A percentile compares a stretch with the other conserved stretches of the same genome.
phyloP scores from a whole-genome alignment of 768 basidiomycete genomes.

The Lactarius hengduanensis region DNA sequence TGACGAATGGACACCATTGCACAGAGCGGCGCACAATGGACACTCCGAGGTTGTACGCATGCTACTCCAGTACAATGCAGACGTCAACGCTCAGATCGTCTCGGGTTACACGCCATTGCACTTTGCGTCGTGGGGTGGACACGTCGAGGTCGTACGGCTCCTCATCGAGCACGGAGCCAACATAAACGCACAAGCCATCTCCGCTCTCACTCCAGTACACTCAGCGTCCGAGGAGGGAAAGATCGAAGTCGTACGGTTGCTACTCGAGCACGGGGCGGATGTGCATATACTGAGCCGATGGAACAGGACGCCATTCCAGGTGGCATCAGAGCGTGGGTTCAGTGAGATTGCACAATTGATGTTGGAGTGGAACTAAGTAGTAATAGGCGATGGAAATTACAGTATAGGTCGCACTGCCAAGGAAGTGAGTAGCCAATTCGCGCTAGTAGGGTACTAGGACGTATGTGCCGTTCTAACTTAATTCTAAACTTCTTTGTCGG shows the following conservation, averaged over 20 bases:
- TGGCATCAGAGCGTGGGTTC: neutral
- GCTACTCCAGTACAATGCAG: neutral
- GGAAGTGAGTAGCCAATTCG: too few relatives aligned
- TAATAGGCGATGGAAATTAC: too few relatives aligned
- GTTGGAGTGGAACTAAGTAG: neutral
- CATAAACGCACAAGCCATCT: neutral
- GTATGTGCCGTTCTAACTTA: too few relatives aligned
- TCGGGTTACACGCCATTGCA: neutral
- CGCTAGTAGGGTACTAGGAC: too few relatives aligned
- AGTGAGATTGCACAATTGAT: neutral
- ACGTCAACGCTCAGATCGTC: neutral
- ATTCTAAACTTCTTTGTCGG: too few relatives aligned
- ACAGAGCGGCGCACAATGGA: neutral
- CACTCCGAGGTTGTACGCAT: neutral
- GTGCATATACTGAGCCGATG: neutral
- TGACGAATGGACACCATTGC: too few relatives aligned
- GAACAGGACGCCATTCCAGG: neutral
- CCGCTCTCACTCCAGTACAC: neutral
- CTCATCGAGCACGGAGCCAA: neutral
- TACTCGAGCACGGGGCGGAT: neutral
- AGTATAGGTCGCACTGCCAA: too few relatives aligned
- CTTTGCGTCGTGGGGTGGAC: neutral
- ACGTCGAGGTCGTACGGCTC: neutral
- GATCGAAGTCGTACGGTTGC: neutral
- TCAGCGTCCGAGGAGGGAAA: neutral